Base-by-base conservation (phyloP, 331 rosid genomes). In the Dryas integrifolia region DNA sequence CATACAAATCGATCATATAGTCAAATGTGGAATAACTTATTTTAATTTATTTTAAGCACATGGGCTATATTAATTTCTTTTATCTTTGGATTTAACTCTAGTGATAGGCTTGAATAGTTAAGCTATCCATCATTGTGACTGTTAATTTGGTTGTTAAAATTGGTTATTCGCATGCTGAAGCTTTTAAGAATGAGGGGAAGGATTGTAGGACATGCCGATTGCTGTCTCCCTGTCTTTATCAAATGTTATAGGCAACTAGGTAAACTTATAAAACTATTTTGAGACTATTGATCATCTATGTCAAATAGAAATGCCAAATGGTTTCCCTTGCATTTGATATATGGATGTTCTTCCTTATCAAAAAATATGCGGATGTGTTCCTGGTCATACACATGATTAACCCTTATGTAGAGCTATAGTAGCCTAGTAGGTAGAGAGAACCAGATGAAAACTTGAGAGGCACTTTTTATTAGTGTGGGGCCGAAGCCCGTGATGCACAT, bases 101-200 rank as follows among this genome's bases (percentile, higher is more conserved):
- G 41, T 43, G n/a, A 26, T 65, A 65, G 3, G 44, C 55, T 65
- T 67, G 30, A 67, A 53, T 35, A 35, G 72, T 67, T 50, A 35
- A 67, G 53, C 16, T 49, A 30, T 35, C 26, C 46, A 30, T 48
- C 58, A 49, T 65, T 65, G 7, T 11, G 30, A 48, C 26, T 67
- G 26, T 38, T 18, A 14, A 14, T 15, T 51, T 50, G 15, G 71
- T 49, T 47, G 45, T 67, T 15, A 26, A 35, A 47, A 35, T 13
- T 15, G 8, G 21, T 50, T 30, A 39, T 7, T 35, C 48, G 12
- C 7, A 35, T 39, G 26, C 18, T 30, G 48, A 41, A 9, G 51
- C 46, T 67, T 48, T 48, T 48, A 48, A 14, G 58, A 50, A 9
- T 13, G 14, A 38, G n/a, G 11, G 46, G 45, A n/a, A 66, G 59